A percentile compares a stretch with the other conserved stretches of the same genome.
Conservation (phyloP, 768 basidiomycete species). For the Artomyces pyxidatus region DNA sequence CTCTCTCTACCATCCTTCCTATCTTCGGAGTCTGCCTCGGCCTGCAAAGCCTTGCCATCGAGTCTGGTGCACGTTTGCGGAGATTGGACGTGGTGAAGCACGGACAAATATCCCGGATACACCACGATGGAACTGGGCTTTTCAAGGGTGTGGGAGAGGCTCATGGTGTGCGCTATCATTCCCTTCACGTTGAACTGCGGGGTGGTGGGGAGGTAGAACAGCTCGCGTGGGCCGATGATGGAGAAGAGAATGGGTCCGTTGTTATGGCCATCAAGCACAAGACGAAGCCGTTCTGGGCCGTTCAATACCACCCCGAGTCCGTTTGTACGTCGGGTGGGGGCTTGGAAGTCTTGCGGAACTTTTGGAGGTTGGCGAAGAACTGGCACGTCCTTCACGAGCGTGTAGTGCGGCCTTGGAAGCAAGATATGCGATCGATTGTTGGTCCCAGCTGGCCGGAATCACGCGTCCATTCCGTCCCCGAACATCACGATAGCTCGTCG, state of each 20-base stretch:
- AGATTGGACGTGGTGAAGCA: slow-evolving; percentile 67
- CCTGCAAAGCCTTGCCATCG: slow-evolving; percentile 65
- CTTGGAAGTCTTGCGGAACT: slow-evolving; percentile 59
- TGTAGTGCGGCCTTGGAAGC: slow-evolving; percentile 33
- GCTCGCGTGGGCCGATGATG: slow-evolving; percentile 69
- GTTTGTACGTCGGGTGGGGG: slow-evolving; percentile 66
- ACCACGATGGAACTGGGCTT: slow-evolving; percentile 50
- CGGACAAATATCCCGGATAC: slow-evolving; percentile 60
- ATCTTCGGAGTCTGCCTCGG: slow-evolving; percentile 83
- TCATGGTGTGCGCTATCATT: slow-evolving; percentile 72
- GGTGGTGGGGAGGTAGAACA: slow-evolving; percentile 45
- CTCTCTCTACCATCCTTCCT: slow-evolving; percentile 45
- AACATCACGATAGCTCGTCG: slow-evolving; percentile 5
- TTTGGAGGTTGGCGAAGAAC: slow-evolving; percentile 57
- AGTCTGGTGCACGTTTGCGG: slow-evolving; percentile 53
- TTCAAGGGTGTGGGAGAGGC: slow-evolving; percentile 50
- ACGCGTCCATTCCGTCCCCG: slow-evolving; percentile 20
- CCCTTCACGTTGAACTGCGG: slow-evolving; percentile 52
- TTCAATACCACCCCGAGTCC: slow-evolving; percentile 88
- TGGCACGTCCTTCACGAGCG: slow-evolving; percentile 44
- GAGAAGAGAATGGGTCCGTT: slow-evolving; percentile 54
- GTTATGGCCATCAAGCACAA: slow-evolving; percentile 69
- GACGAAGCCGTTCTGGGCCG: slow-evolving; percentile 71
- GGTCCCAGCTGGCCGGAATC: slow-evolving; percentile 54
- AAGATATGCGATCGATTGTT: slow-evolving; percentile 27